Percentiles rank a stretch among this genome's conserved stretches.
Conservation (phyloP, 768 basidiomycete genomes). For the Suillus placidus region DNA sequence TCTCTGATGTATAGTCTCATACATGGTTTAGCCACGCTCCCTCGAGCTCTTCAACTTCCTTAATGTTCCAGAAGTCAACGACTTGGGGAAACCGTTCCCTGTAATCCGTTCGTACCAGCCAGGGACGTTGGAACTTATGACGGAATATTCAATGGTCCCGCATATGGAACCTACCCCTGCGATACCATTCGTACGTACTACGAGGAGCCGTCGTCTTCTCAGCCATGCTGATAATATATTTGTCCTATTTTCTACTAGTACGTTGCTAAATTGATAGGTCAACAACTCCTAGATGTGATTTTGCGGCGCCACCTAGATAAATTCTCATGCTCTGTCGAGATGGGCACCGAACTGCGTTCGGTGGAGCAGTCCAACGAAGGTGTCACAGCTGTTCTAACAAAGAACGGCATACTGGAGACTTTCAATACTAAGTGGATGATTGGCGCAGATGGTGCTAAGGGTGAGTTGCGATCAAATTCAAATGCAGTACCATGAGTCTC, state of each 20-base stretch:
- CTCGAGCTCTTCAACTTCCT: slow-evolving; percentile 44
- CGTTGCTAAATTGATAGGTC: slow-evolving; percentile 23
- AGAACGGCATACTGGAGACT: slow-evolving; percentile 3
- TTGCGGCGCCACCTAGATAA: slow-evolving; percentile 22
- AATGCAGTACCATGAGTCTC: not conserved
- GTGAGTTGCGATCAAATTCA: slow-evolving; percentile 2
- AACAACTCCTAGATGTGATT: slow-evolving; percentile 31
- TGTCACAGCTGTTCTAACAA: slow-evolving; percentile 26
- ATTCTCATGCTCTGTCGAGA: slow-evolving; percentile 36
- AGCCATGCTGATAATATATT: not conserved
- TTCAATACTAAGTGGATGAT: slow-evolving; percentile 15
- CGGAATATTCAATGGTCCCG: slow-evolving; percentile 19
- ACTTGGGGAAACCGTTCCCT: slow-evolving; percentile 29
- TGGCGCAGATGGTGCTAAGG: slow-evolving; percentile 21
- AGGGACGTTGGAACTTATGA: not conserved
- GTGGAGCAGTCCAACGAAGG: slow-evolving; percentile 37
- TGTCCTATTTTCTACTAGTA: slow-evolving; percentile 11
- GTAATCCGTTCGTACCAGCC: slow-evolving; percentile 37
- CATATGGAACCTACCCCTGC: slow-evolving; percentile 23
- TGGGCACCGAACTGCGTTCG: slow-evolving; percentile 35
- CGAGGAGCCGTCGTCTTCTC: not conserved
- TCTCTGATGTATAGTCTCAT: not conserved
- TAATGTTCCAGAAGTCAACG: slow-evolving; percentile 39
- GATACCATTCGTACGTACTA: slow-evolving; percentile 26
- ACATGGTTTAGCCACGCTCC: slow-evolving; percentile 40